Evolutionary conservation across 2,329 filamentous ascomycete genomes (phyloP).

Genomic region (Fusarium sp.): DNA sequence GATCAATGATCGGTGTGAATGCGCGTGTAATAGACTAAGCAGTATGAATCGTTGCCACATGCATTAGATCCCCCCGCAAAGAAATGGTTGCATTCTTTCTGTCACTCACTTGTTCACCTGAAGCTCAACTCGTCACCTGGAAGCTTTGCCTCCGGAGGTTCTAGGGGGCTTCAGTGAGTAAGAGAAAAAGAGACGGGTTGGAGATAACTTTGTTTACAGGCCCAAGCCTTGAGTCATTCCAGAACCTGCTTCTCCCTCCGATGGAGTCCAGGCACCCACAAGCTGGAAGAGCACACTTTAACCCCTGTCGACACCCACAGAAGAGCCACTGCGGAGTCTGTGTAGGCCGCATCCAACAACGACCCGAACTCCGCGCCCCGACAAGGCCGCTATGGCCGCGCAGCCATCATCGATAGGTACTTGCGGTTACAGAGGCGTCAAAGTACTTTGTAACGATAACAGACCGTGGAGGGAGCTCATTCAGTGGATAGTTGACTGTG

Average conservation of each 20-base stretch:
- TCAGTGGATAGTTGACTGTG: slow-evolving; percentile 8
- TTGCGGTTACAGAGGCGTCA: background rate
- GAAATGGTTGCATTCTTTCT: background rate
- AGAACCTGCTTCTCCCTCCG: slow-evolving; percentile 35
- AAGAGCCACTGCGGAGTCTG: slow-evolving; percentile 30
- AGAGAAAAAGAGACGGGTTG: slow-evolving; percentile 36
- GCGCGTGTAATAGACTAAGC: slow-evolving; percentile 32
- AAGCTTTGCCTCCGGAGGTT: slow-evolving; percentile 26
- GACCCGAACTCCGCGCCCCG: slow-evolving; percentile 39
- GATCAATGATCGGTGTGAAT: slow-evolving; percentile 36
- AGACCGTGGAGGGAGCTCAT: slow-evolving; percentile 19
- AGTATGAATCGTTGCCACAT: slow-evolving; percentile 31
- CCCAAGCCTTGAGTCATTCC: slow-evolving; percentile 45
- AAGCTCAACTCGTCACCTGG: slow-evolving; percentile 2
- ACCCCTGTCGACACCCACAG: slow-evolving; percentile 41
- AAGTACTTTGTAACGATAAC: slow-evolving; percentile 26
- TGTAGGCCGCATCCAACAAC: slow-evolving; percentile 25
- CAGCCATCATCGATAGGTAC: slow-evolving; percentile 31
- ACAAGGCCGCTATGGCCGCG: slow-evolving; percentile 32
- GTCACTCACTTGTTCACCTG: slow-evolving; percentile 19
- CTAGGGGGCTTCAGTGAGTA: slow-evolving; percentile 26
- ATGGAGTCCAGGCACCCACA: slow-evolving; percentile 31
- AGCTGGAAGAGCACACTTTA: slow-evolving; percentile 17
- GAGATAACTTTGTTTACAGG: slow-evolving; percentile 15
- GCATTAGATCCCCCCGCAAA: slow-evolving; percentile 21